phyloP scores from a whole-genome alignment of 441 rosid genomes.

The Cnidoscolus chayamansa region DNA sequence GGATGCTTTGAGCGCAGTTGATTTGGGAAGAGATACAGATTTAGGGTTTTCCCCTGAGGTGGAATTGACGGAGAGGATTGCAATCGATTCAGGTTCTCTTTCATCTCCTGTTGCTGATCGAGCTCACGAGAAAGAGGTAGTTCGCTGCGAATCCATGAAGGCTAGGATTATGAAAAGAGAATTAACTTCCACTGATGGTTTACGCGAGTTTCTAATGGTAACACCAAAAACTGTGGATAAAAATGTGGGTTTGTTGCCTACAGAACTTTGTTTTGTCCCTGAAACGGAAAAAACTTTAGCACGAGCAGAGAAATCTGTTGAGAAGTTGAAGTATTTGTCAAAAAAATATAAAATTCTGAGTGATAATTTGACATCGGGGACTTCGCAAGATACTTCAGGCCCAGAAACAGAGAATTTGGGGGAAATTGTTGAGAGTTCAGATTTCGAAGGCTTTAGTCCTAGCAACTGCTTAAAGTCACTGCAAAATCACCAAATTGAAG shows the following conservation, averaged over 20 bases:
- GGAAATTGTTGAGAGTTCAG: constrained; percentile 9
- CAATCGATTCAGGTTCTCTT: constrained; percentile 8
- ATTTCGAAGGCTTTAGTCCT: background rate
- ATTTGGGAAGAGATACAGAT: constrained; percentile 43
- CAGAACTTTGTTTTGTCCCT: background rate
- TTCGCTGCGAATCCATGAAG: constrained; percentile 12
- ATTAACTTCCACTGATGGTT: constrained; percentile 5
- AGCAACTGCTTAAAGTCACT: background rate
- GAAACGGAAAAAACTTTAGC: background rate
- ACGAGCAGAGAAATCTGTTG: constrained; percentile 8
- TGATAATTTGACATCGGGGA: background rate
- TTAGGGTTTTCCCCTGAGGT: constrained; percentile 32
- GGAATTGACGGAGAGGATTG: constrained; percentile 28
- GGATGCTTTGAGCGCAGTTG: constrained; percentile 21
- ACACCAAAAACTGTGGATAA: background rate
- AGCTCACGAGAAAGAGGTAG: constrained; percentile 6
- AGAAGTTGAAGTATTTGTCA: constrained; percentile 15
- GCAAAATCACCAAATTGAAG: constrained; percentile 7
- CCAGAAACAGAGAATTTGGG: constrained; percentile 1
- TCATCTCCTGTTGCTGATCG: background rate
- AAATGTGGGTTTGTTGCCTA: background rate
- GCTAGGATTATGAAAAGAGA: constrained; percentile 25
- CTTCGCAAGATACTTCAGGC: background rate
- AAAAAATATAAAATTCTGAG: constrained; percentile 11
- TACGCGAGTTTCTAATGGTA: constrained; percentile 19